Evolutionary conservation across 768 basidiomycete species (phyloP).

Genomic region (Serendipita sp.): DNA sequence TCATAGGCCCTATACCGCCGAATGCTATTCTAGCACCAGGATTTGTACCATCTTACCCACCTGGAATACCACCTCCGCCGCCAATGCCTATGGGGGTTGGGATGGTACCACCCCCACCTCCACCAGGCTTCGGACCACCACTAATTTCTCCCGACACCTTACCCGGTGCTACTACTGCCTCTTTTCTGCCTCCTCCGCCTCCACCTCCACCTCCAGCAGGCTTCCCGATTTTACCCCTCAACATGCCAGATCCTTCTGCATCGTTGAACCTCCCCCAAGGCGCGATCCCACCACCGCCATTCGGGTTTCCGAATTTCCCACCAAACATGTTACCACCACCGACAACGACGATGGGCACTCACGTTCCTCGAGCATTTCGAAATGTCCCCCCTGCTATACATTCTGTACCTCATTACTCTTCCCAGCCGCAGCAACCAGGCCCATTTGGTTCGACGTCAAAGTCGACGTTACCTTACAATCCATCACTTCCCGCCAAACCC

Average conservation of each 20-base stretch:
- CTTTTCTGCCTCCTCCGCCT: neutral
- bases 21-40: neutral
- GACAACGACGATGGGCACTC: neutral
- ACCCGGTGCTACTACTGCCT: slow-evolving; percentile 7
- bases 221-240: slow-evolving; percentile 12
- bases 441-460: slow-evolving; percentile 30
- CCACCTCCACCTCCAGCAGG: slow-evolving; percentile 9
- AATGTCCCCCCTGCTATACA: neutral
- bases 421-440: slow-evolving; percentile 8
- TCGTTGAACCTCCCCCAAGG: slow-evolving; percentile 10
- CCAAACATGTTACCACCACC: slow-evolving; percentile 16
- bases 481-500: slow-evolving; percentile 13
- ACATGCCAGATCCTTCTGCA: slow-evolving; percentile 12
- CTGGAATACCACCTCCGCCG: slow-evolving; percentile 8
- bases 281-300: slow-evolving; percentile 10
- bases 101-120: slow-evolving; percentile 11
- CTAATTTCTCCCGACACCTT: slow-evolving; percentile 17
- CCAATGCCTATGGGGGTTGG: slow-evolving; percentile 4
- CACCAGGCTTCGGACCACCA: slow-evolving; percentile 16
- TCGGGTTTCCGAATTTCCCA: slow-evolving; percentile 18
- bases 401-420: slow-evolving; percentile 18
- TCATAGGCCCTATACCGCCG: neutral
- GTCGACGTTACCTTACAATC: slow-evolving; percentile 43
- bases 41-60: slow-evolving; percentile 1
- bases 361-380: neutral